These are phyloP conservation scores for Laburnicola sp. DNA, from an alignment of 2,329 filamentous ascomycete species.

Conservation along the genomic window DNA sequence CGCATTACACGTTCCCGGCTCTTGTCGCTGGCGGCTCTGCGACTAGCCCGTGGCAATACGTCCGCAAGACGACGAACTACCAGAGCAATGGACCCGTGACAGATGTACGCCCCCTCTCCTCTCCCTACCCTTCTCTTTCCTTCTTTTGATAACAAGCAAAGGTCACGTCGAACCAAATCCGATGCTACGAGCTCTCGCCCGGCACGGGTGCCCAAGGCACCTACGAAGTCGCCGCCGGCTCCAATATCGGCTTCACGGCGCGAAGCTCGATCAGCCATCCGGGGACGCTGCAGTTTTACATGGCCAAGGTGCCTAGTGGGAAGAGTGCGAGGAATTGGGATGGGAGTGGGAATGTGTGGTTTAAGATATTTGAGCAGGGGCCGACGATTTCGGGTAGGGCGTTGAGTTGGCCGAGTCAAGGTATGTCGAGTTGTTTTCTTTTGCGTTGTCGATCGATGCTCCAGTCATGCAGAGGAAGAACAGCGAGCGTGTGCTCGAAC, in stretches of 20 bases:
- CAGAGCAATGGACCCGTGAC: slow-evolving; percentile 40
- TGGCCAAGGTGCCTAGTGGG: slow-evolving; percentile 42
- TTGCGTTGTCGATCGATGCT: no score
- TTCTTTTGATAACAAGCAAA: no score
- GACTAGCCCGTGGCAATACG: slow-evolving; percentile 39
- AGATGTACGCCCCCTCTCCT: slow-evolving; percentile 15
- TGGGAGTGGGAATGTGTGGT: slow-evolving; percentile 42
- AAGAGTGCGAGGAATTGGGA: slow-evolving; percentile 38
- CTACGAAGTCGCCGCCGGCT: slow-evolving; percentile 26
- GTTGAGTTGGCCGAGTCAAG: slow-evolving; percentile 12
- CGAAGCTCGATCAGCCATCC: slow-evolving; percentile 34
- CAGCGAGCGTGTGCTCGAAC: no score
- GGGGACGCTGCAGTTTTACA: slow-evolving; percentile 43
- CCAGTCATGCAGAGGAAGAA: no score
- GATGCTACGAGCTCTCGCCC: slow-evolving; percentile 26
- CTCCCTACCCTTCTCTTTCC: neutral
- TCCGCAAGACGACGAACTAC: slow-evolving; percentile 43
- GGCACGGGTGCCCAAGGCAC: slow-evolving; percentile 10
- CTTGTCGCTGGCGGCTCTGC: slow-evolving; percentile 27
- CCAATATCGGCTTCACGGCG: slow-evolving; percentile 37
- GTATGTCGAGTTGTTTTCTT: no score
- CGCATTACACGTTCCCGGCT: slow-evolving; percentile 42
- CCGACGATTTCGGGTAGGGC: slow-evolving; percentile 11
- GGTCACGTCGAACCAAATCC: slow-evolving; percentile 23
- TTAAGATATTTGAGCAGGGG: slow-evolving; percentile 34